These are phyloP conservation scores for Silene noctiflora DNA, from an alignment of 179 eudicot genomes.

Conservation along the genomic window DNA sequence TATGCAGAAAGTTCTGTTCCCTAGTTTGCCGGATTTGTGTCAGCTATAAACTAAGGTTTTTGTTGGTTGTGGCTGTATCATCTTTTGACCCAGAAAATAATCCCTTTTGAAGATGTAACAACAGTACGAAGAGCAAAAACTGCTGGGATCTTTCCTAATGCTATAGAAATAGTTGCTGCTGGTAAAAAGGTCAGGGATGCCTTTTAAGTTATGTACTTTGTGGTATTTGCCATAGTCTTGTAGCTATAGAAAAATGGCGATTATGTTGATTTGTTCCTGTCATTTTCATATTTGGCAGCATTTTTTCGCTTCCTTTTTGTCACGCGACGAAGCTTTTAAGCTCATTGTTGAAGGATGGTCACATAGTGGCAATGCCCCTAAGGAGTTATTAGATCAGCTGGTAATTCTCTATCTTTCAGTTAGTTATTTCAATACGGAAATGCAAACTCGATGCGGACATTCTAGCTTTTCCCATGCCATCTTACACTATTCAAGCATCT, in stretches of 20 bases:
- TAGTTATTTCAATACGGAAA: slow-evolving; percentile 11
- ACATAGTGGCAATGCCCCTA: slow-evolving; percentile 42
- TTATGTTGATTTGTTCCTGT: slow-evolving; percentile 10
- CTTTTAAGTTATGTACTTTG: slow-evolving; percentile 1
- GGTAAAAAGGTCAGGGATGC: slow-evolving; percentile 57
- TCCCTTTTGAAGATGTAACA: slow-evolving; percentile 65
- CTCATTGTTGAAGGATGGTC: slow-evolving; percentile 78
- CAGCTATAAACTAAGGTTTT: slow-evolving; percentile 11
- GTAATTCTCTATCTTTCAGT: slow-evolving; percentile 30
- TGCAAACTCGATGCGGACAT: background rate
- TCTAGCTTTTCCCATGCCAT: background rate
- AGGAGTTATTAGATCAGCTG: slow-evolving; percentile 49
- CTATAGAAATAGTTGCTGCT: slow-evolving; percentile 77
- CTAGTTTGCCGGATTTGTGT: background rate
- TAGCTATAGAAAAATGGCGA: background rate
- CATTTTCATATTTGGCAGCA: slow-evolving; percentile 46
- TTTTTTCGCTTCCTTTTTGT: slow-evolving; percentile 89
- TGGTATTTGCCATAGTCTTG: background rate
- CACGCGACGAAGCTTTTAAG: slow-evolving; percentile 94
- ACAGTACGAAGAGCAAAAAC: slow-evolving; percentile 80
- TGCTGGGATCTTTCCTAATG: slow-evolving; percentile 93
- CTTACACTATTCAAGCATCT: background rate
- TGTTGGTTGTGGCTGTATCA: slow-evolving; percentile 11
- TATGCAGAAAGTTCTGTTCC: background rate
- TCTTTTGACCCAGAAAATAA: slow-evolving; percentile 56